Conservation (phyloP, 768 basidiomycete species). For the Lactarius trivialis region DNA sequence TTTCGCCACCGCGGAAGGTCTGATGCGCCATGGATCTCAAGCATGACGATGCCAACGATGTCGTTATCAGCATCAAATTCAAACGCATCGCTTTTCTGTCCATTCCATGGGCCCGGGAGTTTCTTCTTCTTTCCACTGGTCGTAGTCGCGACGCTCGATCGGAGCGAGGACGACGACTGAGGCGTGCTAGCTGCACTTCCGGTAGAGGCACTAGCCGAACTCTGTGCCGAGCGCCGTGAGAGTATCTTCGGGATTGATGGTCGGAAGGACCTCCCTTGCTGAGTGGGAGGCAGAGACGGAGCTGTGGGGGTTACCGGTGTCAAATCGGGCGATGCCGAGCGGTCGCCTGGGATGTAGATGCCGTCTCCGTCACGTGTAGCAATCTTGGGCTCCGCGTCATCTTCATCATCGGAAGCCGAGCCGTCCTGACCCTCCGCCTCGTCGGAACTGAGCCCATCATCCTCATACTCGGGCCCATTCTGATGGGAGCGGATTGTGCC, state of each 20-base stretch:
- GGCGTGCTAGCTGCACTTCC: constrained; percentile 21
- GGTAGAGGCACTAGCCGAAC: constrained; percentile 29
- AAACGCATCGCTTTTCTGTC: constrained; percentile 38
- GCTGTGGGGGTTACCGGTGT: constrained; percentile 15
- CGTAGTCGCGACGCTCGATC: constrained; percentile 22
- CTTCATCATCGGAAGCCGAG: constrained; percentile 33
- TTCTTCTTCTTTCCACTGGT: constrained; percentile 32
- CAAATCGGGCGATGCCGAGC: constrained; percentile 7
- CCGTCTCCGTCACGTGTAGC: background rate
- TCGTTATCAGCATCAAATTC: constrained; percentile 70
- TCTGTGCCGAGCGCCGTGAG: constrained; percentile 30
- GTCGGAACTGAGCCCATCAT: constrained; percentile 67
- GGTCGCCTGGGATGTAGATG: background rate
- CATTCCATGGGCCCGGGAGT: constrained; percentile 37
- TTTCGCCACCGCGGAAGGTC: constrained; percentile 85
- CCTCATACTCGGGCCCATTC: constrained; percentile 50
- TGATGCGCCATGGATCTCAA: constrained; percentile 79
- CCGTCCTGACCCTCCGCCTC: constrained; percentile 39
- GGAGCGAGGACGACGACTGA: constrained; percentile 10
- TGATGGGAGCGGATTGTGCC: constrained; percentile 71
- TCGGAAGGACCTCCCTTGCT: constrained; percentile 27
- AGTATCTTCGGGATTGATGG: constrained; percentile 33
- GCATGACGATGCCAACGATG: constrained; percentile 89
- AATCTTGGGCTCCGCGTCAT: constrained; percentile 27
- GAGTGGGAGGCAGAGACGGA: constrained; percentile 26